Evolutionary conservation across 768 basidiomycete genomes (phyloP).

Genomic region (Termitomyces sp.): DNA sequence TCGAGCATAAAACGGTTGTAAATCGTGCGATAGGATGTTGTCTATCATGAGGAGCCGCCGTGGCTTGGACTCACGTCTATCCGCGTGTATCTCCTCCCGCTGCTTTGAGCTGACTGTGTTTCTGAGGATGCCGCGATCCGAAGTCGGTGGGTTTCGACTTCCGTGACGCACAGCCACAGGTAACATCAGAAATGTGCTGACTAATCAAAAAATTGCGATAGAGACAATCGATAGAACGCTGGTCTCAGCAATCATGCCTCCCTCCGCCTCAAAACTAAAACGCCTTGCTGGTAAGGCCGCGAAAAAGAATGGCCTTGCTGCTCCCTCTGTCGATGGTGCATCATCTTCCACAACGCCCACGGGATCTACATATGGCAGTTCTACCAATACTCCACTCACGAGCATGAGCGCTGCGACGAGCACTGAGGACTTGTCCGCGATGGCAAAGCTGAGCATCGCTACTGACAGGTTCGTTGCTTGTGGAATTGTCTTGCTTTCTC

Average conservation of each 20-base stretch:
- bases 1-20: background rate
- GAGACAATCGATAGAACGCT: slow-evolving; percentile 11
- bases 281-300: slow-evolving; percentile 93
- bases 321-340: slow-evolving; percentile 37
- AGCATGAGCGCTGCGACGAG: slow-evolving; percentile 76
- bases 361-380: slow-evolving; percentile 60
- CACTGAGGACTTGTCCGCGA: slow-evolving; percentile 73
- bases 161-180: slow-evolving; percentile 9
- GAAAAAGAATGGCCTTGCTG: slow-evolving; percentile 51
- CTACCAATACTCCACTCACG: slow-evolving; percentile 76
- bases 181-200: slow-evolving; percentile 24
- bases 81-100: background rate
- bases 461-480: slow-evolving; percentile 72
- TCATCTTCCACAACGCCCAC: slow-evolving; percentile 55
- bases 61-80: background rate
- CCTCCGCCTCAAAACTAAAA: slow-evolving; percentile 86
- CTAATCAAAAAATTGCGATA: slow-evolving; percentile 30
- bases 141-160: background rate
- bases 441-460: slow-evolving; percentile 86
- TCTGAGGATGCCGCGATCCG: too few species aligned
- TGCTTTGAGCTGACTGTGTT: too few species aligned
- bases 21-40: background rate
- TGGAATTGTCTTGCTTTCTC: background rate
- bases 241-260: slow-evolving; percentile 54
- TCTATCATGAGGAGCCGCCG: background rate